Evolutionary conservation across 1,139 yeast genomes (phyloP), one percentile per base, ranked within the genome.

Genomic region (Candida sanyaensis): DNA sequence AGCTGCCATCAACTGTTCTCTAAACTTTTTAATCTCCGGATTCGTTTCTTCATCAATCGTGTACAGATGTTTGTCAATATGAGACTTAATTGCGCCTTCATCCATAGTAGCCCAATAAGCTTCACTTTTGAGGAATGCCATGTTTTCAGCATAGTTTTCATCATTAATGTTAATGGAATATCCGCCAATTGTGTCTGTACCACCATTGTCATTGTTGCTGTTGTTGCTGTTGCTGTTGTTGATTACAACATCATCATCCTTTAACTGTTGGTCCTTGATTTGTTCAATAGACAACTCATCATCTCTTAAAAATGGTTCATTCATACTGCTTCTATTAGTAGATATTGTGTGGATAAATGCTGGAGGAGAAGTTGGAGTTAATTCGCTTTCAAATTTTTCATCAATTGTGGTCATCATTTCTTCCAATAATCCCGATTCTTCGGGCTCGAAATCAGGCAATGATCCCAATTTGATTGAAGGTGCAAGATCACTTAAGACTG

Each of bases 201-300:
- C 42, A 11, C 55, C 62, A 42, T 61, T 64, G 17, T 52, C 55
- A 6, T 7, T 56, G 51, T n/a, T 17, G 21, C 21, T 17, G n/a
- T n/a, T n/a, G n/a, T n/a, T n/a, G n/a, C n/a, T n/a, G n/a, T n/a
- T n/a, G n/a, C n/a, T n/a, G 21, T 17, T 17, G 21, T 17, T 17
- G 21, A 17, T 17, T 17, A 17, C 51, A 26, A 46, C 54, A 43
- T 46, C 17, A 5, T 43, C 45, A 47, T 75, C 79, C 46, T 63
- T 69, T 32, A 63, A 52, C 51, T 71, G 70, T 50, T 71, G 78
- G 51, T 75, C 78, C 41, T 63, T 66, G 41, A 75, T 74, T 54
- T 74, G 79, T 33, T 66, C 79, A 38, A 58, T 59, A 2, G 77
- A 70, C 49, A 75, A 66, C 52, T 75, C 80, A 50, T 75, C 80